phyloP scores from a whole-genome alignment of 2,329 filamentous ascomycete species.

The Paecilomyces formosus region DNA sequence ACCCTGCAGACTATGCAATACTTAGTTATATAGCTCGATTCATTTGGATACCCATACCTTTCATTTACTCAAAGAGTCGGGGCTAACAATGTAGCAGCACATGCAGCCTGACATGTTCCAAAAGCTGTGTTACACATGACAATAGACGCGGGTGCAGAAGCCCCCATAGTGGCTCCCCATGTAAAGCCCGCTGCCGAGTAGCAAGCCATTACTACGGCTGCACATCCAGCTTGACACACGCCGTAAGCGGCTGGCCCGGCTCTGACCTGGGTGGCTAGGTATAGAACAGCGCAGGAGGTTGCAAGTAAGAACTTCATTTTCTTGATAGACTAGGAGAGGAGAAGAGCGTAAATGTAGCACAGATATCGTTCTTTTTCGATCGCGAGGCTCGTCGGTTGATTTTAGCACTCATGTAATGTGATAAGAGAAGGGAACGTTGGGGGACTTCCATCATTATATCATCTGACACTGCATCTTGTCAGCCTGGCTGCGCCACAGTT shows the following conservation, averaged over 20 bases:
- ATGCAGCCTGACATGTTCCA: constrained; percentile 41
- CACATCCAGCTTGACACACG: constrained; percentile 42
- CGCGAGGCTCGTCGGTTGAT: too few species aligned
- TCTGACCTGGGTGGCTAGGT: neutral
- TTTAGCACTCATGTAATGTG: too few species aligned
- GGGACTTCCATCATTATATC: too few species aligned
- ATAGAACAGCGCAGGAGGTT: neutral
- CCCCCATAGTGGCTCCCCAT: constrained; percentile 33
- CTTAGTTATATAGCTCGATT: too few species aligned
- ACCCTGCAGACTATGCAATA: too few species aligned
- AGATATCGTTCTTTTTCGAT: too few species aligned
- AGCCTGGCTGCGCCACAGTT: too few species aligned
- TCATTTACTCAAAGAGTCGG: constrained; percentile 28
- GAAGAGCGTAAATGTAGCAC: too few species aligned
- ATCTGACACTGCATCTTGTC: too few species aligned
- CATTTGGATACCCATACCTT: neutral
- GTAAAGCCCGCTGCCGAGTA: constrained; percentile 38
- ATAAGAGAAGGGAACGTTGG: too few species aligned
- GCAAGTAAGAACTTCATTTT: neutral
- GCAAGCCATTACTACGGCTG: constrained; percentile 38
- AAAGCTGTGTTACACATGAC: constrained; percentile 40
- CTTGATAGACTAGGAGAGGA: neutral
- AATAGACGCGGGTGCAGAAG: constrained; percentile 33
- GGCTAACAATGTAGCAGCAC: constrained; percentile 26
- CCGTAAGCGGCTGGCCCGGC: constrained; percentile 28